Base-by-base conservation (phyloP, 768 basidiomycete species). In the Xanthoconium stramineum region DNA sequence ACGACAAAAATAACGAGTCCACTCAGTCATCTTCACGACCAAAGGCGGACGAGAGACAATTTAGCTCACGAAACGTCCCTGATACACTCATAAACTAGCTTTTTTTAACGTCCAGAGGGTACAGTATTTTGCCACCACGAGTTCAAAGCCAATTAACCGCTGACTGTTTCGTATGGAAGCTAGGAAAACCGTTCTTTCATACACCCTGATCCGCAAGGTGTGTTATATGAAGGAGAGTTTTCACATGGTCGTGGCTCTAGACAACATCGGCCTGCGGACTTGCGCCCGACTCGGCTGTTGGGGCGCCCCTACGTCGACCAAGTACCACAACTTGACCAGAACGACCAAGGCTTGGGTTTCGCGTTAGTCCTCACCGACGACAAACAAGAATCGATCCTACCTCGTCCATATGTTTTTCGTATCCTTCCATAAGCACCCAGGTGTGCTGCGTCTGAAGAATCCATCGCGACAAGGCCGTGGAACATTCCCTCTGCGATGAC, bases 161-260 rank as follows among this genome's bases (percentile, higher is more conserved):
- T 5, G 15, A 17, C n/a, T 29, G 38, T 57, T 17, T 24, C 15
- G 9, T 30, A 28, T 13, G 13, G 5, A 24, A 30, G 4, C 49
- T 40, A 17, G 29, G 20, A 15, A 36, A 14, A 29, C 12, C 12
- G 10, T 54, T 38, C 37, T 6, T 24, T 20, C 5, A 9, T 20
- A 17, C 42, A 14, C 9, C 44, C 14, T 17, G n/a, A 36, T 40
- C 9, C 12, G 11, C 6, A 3, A 5, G 37, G 6, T 39, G n/a
- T 6, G 6, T 53, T 53, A 63, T 53, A 35, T 58, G 42, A 5
- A 30, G 3, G 14, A 46, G 6, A 7, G 17, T 5, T 6, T 40
- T 59, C 44, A 67, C 51, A 69, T 13, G n/a, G 59, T 66, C 61
- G 55, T 38, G 44, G 66, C 55, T 50, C 64, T 58, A 24, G 51